Evolutionary conservation across 2,329 filamentous ascomycete genomes (phyloP).

Genomic region (Neofusicoccum cordaticola): DNA sequence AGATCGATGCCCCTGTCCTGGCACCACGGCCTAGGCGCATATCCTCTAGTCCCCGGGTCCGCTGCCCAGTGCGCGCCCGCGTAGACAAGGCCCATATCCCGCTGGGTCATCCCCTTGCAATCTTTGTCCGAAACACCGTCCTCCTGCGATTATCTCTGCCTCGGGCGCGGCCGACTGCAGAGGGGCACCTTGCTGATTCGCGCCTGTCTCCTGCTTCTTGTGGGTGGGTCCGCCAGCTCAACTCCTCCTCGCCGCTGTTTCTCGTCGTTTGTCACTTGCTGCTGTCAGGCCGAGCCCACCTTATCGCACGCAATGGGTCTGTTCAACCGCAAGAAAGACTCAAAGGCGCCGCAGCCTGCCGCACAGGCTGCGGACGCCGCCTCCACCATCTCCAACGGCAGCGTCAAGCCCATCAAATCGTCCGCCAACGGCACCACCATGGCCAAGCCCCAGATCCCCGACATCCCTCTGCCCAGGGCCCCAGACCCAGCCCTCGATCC

Average conservation of each 20-base stretch:
- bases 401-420: conserved; percentile 47
- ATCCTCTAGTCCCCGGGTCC: neutral
- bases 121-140: conserved; percentile 10
- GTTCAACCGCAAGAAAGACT: conserved; percentile 49
- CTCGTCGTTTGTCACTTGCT: conserved; percentile 15
- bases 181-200: conserved; percentile 10
- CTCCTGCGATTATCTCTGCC: conserved; percentile 1
- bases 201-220: conserved; percentile 1
- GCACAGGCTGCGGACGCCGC: conserved; percentile 28
- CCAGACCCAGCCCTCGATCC: conserved; percentile 87
- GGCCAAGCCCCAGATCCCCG: conserved; percentile 55
- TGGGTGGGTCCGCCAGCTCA: conserved; percentile 12
- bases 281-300: conserved; percentile 10
- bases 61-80: neutral
- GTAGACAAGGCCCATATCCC: neutral
- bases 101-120: conserved; percentile 5
- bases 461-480: conserved; percentile 76
- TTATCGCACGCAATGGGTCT: conserved; percentile 45
- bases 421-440: conserved; percentile 37
- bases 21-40: neutral
- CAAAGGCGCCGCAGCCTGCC: conserved; percentile 37
- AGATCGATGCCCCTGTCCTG: neutral
- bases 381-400: conserved; percentile 47
- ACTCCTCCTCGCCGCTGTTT: conserved; percentile 6
- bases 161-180: conserved; percentile 12